A percentile compares a stretch with the other conserved stretches of the same genome.
phyloP scores from a whole-genome alignment of 164 flowering plant genomes.

The Berberis thunbergii region DNA sequence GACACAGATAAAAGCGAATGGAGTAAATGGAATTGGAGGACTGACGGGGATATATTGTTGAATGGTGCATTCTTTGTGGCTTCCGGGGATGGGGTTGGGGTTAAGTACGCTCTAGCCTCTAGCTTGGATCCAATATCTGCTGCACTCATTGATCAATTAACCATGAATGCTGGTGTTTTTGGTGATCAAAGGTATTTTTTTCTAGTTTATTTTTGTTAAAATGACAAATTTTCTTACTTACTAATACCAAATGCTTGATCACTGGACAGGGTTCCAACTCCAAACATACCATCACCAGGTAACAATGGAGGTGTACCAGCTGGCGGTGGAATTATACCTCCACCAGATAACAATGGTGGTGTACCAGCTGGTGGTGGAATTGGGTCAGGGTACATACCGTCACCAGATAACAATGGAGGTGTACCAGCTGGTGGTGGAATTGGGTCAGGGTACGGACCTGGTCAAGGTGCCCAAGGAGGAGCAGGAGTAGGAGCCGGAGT shows the following conservation, averaged over 20 bases:
- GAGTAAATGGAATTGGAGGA: conserved; percentile 77
- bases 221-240: too few relatives aligned
- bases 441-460: not conserved
- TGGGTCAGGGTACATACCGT: not conserved
- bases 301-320: not conserved
- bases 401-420: not conserved
- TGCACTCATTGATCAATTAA: conserved; percentile 45
- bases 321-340: not conserved
- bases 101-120: conserved; percentile 42
- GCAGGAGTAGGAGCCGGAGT: not conserved
- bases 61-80: conserved; percentile 87
- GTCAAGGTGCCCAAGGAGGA: not conserved
- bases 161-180: conserved; percentile 58
- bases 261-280: not conserved
- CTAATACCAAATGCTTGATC: too few relatives aligned
- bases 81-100: conserved; percentile 45
- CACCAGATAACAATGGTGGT: not conserved
- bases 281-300: not conserved
- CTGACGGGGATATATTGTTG: conserved; percentile 67
- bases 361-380: not conserved
- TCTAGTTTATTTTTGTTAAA: not conserved
- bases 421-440: not conserved
- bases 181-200: conserved; percentile 43
- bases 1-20: conserved; percentile 53
- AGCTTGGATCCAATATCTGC: conserved; percentile 58